Evolutionary conservation across 495 filamentous ascomycete genomes (phyloP).

Genomic region (Umbilicaria muhlenbergii): DNA sequence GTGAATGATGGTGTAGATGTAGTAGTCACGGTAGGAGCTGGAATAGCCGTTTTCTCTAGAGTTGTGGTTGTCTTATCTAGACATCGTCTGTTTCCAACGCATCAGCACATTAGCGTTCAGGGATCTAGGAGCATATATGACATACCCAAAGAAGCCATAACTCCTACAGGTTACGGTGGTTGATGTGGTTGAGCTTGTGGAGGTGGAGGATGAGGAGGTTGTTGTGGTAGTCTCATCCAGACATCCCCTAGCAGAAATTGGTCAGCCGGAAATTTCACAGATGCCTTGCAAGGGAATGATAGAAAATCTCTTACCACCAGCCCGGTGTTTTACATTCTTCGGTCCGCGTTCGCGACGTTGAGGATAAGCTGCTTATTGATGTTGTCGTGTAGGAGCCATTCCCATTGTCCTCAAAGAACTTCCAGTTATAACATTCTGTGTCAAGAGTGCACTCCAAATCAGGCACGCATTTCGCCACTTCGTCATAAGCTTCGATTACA

Average conservation of each 20-base stretch:
- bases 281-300: background rate
- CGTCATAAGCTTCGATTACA: conserved; percentile 67
- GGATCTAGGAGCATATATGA: no score
- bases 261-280: background rate
- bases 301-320: conserved; percentile 31
- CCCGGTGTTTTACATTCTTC: conserved; percentile 81
- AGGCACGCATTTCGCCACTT: conserved; percentile 58
- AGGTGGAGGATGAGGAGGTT: conserved; percentile 26
- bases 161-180: conserved; percentile 72
- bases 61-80: conserved; percentile 21
- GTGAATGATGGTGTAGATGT: background rate
- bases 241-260: conserved; percentile 8
- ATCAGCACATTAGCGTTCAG: no score
- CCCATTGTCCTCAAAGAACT: conserved; percentile 58
- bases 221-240: conserved; percentile 45
- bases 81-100: conserved; percentile 8
- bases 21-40: background rate
- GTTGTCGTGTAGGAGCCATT: conserved; percentile 69
- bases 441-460: conserved; percentile 62
- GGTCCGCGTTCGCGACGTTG: conserved; percentile 49
- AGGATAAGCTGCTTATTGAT: conserved; percentile 35
- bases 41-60: conserved; percentile 5
- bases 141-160: conserved; percentile 46
- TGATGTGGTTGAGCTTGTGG: conserved; percentile 33
- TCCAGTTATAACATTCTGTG: conserved; percentile 62